Percentiles rank a stretch among this genome's conserved stretches.
Evolutionary conservation across 306 rosid species (phyloP).

Genomic region (Abrus precatorius): DNA sequence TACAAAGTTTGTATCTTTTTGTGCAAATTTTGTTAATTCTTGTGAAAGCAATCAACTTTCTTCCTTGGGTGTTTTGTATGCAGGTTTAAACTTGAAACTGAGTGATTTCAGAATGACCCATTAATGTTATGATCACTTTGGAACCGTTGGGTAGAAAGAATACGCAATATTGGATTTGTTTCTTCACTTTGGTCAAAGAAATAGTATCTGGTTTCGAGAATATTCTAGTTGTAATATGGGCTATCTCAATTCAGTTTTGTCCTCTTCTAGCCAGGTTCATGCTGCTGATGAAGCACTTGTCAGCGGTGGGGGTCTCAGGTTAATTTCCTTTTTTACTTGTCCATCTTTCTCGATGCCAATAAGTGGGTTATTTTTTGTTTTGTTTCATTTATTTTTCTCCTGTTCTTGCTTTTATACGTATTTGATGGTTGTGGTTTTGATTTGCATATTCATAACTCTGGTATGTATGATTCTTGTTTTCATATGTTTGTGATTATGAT

Average conservation of each 20-base stretch:
- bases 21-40: background rate
- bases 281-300: conserved; percentile 75
- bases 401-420: background rate
- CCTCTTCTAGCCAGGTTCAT: conserved; percentile 79
- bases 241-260: conserved; percentile 78
- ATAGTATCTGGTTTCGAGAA: conserved; percentile 47
- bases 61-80: conserved; percentile 37
- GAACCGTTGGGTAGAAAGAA: conserved; percentile 47
- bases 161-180: conserved; percentile 45
- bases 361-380: background rate
- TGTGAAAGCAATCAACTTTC: background rate
- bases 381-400: background rate
- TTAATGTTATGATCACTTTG: conserved; percentile 50
- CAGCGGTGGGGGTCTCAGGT: conserved; percentile 96
- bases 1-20: conserved; percentile 1
- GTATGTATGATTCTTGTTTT: conserved; percentile 9
- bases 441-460: background rate
- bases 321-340: conserved; percentile 17
- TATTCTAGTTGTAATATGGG: conserved; percentile 68
- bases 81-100: conserved; percentile 53
- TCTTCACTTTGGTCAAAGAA: conserved; percentile 50
- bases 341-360: conserved; percentile 16
- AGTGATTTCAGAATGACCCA: conserved; percentile 49
- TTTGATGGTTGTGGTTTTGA: background rate
- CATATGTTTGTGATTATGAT: background rate